A percentile compares a stretch with the other conserved stretches of the same genome.
phyloP scores from a whole-genome alignment of 192 early-diverging fungal species.

The Umbelopsis isabellina region DNA sequence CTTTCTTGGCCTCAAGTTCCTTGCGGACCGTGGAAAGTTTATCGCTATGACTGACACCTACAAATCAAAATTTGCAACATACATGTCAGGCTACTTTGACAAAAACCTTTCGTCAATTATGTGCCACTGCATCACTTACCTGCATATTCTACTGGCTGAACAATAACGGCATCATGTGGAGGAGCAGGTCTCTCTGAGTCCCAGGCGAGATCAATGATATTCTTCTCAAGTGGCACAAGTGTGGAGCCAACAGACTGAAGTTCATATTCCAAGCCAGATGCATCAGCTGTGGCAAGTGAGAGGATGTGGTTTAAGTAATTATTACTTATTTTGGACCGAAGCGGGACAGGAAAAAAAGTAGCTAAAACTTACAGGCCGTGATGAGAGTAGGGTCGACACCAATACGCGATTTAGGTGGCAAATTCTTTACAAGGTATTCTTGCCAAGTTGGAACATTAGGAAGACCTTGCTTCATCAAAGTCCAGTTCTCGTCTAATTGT shows the following conservation, averaged over 20 bases:
- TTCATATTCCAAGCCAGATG: conserved; percentile 26
- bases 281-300: conserved; percentile 29
- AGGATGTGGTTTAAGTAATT: conserved; percentile 7
- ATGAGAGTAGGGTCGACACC: conserved; percentile 92
- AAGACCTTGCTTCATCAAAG: conserved; percentile 89
- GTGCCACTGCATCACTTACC: conserved; percentile 42
- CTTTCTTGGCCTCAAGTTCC: conserved; percentile 59
- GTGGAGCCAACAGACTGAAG: conserved; percentile 53
- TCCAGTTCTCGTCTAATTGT: conserved; percentile 94
- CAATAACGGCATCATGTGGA: conserved; percentile 67
- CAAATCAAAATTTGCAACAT: neutral
- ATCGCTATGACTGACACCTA: conserved; percentile 50
- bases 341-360: neutral
- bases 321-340: conserved; percentile 3
- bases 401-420: conserved; percentile 78
- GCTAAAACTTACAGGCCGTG: conserved; percentile 60
- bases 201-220: conserved; percentile 92
- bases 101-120: neutral
- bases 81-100: too few species aligned
- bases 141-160: conserved; percentile 73
- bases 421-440: conserved; percentile 79
- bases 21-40: conserved; percentile 78
- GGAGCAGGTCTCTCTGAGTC: conserved; percentile 66
- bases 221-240: conserved; percentile 72
- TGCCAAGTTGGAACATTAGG: conserved; percentile 88